Evolutionary conservation across 768 basidiomycete genomes (phyloP), one percentile per base, ranked within the genome.

Genomic region (Boletellus ananiceps): DNA sequence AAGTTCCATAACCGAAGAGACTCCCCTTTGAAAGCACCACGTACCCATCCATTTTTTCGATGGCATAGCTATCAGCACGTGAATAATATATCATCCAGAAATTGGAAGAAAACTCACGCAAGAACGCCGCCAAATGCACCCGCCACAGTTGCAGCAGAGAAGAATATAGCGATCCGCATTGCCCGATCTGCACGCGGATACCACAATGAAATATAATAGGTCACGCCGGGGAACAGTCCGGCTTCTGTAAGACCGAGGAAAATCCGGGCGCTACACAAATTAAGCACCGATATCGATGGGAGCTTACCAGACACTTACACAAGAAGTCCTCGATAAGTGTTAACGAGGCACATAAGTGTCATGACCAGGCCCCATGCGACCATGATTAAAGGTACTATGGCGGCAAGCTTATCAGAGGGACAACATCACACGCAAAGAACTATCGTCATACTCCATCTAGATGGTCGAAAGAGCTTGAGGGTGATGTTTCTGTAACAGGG

Each of bases 121-220:
- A 62, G 69, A 40, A 80, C 57, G 29, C 79, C 78, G 40, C 79
- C 77, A 60, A 69, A 80, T 54, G 69, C 65, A 47, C 73, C 81
- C 15, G 81, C 76, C 32, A 78, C 58, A 2, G 80, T 82, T 11
- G 81, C 80, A 33, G 81, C 80, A 16, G 77, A 77, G 62, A 83
- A 83, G 70, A 85, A 84, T 33, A 84, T 69, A 4, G 82, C 80
- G 47, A 82, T 74, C 23, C 83, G 75, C 57, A 66, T 68, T 15
- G 78, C 81, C 38, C 82, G 75, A 57, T 85, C 83, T 45, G 69
- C 67, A 32, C 77, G 70, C 9, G 79, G 74, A 59, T 87, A 80
- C 82, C 83, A 84, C 42, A 80, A 62, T 11, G 78, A 80, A 38
- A 82, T 67, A 36, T 70, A 73, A 47, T 74, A 78, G 2, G 67